Evolutionary conservation across 805 yeast genomes (phyloP), one percentile per base, ranked within the genome.

Genomic region (Saccharomycopsis sp.): DNA sequence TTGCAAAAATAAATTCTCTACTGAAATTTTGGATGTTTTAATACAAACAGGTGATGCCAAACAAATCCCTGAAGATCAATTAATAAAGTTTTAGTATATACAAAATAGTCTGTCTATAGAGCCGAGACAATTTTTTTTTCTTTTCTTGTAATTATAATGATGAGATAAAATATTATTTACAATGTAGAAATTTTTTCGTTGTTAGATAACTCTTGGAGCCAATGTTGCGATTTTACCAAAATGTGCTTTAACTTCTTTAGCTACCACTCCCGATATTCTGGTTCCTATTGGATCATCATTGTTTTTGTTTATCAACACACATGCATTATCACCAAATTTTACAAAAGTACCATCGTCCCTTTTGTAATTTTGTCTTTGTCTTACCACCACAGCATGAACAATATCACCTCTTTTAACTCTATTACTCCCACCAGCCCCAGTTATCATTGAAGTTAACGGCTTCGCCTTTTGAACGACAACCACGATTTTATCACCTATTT

Each of bases 321-420:
- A 89, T 1, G 98, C 98, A 62, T 90, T 93, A 65, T 93, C 98
- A 61, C 89, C 96, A 61, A 93, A 93, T 54, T 84, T 71, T 23
- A 93, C 74, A 19, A 78, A 78, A 2, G 95, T 74, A 2, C 98
- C 98, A 61, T 93, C 97, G 2, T 81, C 73, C 60, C 98, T 77
- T 56, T 73, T 72, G 51, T 75, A 75, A 44, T 78, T 77, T 52
- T 87, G 87, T 65, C 81, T 88, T 1, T 97, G 87, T 64, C 98
- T 81, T 16, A 89, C 97, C 35, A 93, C 84, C 24, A 93, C 90
- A 3, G 97, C 98, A 58, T 94, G 90, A 48, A 93, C 83, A 43
- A 93, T 86, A 60, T 93, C 98, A 55, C 97, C 95, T 66, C 93
- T 82, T 63, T 89, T 86, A 34, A 90, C 96, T 62, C 90, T 70